Percentiles rank a stretch among this genome's conserved stretches.
These are phyloP conservation scores for Cladobotryum protrusum DNA, from an alignment of 2,329 filamentous ascomycete species.

Conservation along the genomic window DNA sequence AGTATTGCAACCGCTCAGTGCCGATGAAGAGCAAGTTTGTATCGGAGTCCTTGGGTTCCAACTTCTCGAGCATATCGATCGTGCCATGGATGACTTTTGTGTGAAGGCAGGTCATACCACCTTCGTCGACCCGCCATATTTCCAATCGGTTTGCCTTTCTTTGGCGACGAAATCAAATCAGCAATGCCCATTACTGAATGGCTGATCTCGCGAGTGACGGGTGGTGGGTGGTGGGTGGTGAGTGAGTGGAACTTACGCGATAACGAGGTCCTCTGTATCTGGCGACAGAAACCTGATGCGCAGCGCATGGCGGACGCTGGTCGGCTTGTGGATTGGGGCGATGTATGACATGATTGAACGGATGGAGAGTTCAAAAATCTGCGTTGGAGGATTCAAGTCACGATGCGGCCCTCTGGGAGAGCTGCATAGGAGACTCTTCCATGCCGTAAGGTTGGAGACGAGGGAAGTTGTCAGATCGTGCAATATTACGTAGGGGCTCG, in stretches of 20 bases:
- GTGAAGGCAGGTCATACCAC: slow-evolving; percentile 58
- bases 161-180: slow-evolving; percentile 20
- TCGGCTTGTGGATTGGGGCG: slow-evolving; percentile 86
- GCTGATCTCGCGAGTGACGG: slow-evolving; percentile 3
- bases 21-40: slow-evolving; percentile 89
- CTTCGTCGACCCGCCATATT: slow-evolving; percentile 64
- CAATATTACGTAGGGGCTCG: too few species aligned
- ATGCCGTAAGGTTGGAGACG: background rate
- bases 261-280: slow-evolving; percentile 73
- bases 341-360: slow-evolving; percentile 73
- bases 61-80: slow-evolving; percentile 74
- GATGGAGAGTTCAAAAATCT: background rate
- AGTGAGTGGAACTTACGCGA: slow-evolving; percentile 61
- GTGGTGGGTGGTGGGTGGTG: slow-evolving; percentile 5
- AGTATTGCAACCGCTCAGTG: slow-evolving; percentile 85
- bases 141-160: slow-evolving; percentile 83
- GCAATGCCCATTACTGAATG: slow-evolving; percentile 4
- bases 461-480: slow-evolving; percentile 1
- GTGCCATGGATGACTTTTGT: slow-evolving; percentile 77
- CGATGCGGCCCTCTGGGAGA: slow-evolving; percentile 17
- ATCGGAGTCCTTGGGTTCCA: slow-evolving; percentile 65
- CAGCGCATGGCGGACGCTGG: slow-evolving; percentile 83
- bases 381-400: background rate
- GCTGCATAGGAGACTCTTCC: slow-evolving; percentile 21
- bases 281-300: slow-evolving; percentile 68